Base-by-base conservation (phyloP, 768 basidiomycete species). In the Boletellus emodensis region DNA sequence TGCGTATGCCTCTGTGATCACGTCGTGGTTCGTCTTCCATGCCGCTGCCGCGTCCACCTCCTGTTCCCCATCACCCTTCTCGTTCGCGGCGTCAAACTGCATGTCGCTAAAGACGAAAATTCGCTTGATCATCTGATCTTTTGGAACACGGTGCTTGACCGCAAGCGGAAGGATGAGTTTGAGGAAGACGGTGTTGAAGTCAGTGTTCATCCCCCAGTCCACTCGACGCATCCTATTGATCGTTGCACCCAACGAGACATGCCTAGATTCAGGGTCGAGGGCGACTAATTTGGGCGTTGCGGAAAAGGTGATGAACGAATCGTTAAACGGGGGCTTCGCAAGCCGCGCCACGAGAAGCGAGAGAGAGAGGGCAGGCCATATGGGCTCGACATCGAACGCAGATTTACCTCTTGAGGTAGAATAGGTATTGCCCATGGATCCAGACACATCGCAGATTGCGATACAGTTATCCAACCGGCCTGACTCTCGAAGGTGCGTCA, bases 41-140 rank as follows among this genome's bases (percentile, higher is more conserved):
- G 56, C 34, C 2, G 37, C 44, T 3, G 10, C 40, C 8, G 41
- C 0, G 3, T n/a, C 8, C 15, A 45, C 28, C 28, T 66, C 61
- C 4, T 6, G 6, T 8, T 7, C 9, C 33, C 3, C 32, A 4
- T 3, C 1, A 3, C 17, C 4, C 36, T 6, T 12, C 2, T 1
- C 13, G 10, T 33, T 18, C 17, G 58, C 56, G 1, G 10, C 14
- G 59, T 88, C 83, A 55, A 89, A 89, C 66, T 87, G 86, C 87
- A 89, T 88, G 61, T 89, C 85, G 3, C 80, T 79, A 63, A 90
- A 89, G 38, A 89, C 74, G 61, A 90, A 88, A 0, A 89, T 67
- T 5, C 83, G 77, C 69, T 85, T 82, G 69, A 89, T 77, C 85
- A 89, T 87, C 41, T 87, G 79, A 45, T 84, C 84, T 49, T 73